A percentile compares a stretch with the other conserved stretches of the same genome.
These are phyloP conservation scores for Kluyveromyces siamensis DNA, from an alignment of 805 yeast genomes.

Conservation along the genomic window DNA sequence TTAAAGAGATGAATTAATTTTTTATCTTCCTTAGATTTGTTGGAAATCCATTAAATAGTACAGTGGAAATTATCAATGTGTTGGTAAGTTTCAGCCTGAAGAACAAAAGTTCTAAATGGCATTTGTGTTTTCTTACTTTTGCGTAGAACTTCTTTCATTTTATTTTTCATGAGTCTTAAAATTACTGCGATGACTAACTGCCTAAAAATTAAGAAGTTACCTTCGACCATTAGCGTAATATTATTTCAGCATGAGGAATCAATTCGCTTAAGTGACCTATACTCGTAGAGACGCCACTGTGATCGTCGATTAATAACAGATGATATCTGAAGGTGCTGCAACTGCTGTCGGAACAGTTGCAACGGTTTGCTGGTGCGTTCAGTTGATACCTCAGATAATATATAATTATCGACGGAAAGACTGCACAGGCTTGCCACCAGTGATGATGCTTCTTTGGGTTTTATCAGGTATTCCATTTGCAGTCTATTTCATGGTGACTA, in stretches of 20 bases:
- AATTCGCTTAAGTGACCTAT: too few species aligned
- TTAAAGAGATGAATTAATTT: background rate
- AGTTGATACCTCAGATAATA: constrained; percentile 76
- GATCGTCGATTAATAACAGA: background rate
- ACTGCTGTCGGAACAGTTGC: constrained; percentile 82
- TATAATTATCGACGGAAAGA: constrained; percentile 67
- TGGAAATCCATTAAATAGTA: too few species aligned
- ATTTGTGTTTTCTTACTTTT: too few species aligned
- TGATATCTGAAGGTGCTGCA: constrained; percentile 37
- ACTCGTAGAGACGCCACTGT: background rate
- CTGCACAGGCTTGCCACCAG: constrained; percentile 81
- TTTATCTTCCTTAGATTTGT: background rate
- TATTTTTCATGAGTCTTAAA: too few species aligned
- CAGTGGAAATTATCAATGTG: too few species aligned
- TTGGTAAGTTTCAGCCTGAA: too few species aligned
- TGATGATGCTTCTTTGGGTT: constrained; percentile 83
- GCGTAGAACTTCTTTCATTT: too few species aligned
- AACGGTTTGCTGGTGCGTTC: constrained; percentile 89
- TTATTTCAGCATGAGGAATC: too few species aligned
- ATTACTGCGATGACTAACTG: too few species aligned
- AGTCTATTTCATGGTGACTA: constrained; percentile 67
- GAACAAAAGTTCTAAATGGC: too few species aligned
- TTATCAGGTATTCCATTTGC: constrained; percentile 73
- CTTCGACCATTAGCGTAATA: too few species aligned
- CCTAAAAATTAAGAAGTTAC: too few species aligned